phyloP scores from a whole-genome alignment of 768 basidiomycete species.

The Amanita exitialis region DNA sequence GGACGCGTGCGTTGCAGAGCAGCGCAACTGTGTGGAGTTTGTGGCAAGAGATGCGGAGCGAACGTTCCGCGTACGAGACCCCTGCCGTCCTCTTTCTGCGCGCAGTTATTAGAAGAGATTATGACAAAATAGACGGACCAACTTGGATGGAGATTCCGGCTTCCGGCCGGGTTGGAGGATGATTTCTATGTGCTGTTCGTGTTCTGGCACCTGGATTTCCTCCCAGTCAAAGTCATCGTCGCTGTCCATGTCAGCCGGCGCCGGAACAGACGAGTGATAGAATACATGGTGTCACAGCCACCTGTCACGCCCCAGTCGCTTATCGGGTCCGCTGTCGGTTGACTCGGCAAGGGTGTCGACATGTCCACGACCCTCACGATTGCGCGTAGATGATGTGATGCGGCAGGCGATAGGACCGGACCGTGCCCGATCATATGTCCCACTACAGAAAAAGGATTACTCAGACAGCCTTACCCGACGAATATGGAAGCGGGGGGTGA shows the following conservation, averaged over 20 bases:
- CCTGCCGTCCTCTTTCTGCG: conserved; percentile 31
- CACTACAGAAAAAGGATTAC: too few species aligned
- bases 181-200: conserved; percentile 55
- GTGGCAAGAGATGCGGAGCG: conserved; percentile 71
- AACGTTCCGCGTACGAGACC: conserved; percentile 56
- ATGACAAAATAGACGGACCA: conserved; percentile 15
- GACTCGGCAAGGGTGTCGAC: too few species aligned
- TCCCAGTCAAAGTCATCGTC: conserved; percentile 80
- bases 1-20: conserved; percentile 58
- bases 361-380: too few species aligned
- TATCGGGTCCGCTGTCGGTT: too few species aligned
- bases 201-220: conserved; percentile 54
- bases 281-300: neutral
- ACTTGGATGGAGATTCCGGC: conserved; percentile 32
- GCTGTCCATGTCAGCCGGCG: conserved; percentile 23
- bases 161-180: conserved; percentile 44
- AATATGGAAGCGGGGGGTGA: too few species aligned
- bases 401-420: too few species aligned
- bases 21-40: conserved; percentile 84
- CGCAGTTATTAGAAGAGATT: conserved; percentile 9
- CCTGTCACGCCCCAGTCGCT: neutral
- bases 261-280: neutral
- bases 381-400: too few species aligned
- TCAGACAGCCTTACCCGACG: too few species aligned
- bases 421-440: too few species aligned